These are phyloP conservation scores for Neurospora hispaniola DNA, from an alignment of 495 filamentous ascomycete genomes.

Conservation along the genomic window DNA sequence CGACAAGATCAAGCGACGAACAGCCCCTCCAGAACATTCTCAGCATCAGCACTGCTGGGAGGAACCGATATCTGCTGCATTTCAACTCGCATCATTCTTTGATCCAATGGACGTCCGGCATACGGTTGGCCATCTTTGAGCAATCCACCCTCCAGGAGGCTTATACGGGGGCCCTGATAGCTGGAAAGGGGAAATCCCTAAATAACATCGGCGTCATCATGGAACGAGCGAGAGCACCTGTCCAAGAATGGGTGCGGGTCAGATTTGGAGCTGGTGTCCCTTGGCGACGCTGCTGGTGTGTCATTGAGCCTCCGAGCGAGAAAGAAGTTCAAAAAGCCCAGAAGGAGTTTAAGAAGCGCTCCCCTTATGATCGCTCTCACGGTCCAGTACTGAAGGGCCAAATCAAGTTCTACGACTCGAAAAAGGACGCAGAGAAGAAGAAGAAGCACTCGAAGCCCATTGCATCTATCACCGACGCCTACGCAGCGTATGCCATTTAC, in stretches of 20 bases:
- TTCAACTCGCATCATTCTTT: conserved; percentile 92
- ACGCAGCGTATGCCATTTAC: conserved; percentile 89
- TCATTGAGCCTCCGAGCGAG: conserved; percentile 82
- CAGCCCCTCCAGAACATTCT: conserved; percentile 84
- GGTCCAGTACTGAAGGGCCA: conserved; percentile 62
- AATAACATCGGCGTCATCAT: conserved; percentile 84
- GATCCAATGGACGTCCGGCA: conserved; percentile 91
- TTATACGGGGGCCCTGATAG: conserved; percentile 92
- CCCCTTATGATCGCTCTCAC: conserved; percentile 63
- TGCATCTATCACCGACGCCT: conserved; percentile 82
- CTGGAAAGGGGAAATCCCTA: conserved; percentile 78
- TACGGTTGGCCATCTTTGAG: conserved; percentile 91
- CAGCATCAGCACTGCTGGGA: conserved; percentile 87
- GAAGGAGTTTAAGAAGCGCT: conserved; percentile 75
- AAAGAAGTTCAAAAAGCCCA: conserved; percentile 78
- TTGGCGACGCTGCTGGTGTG: conserved; percentile 94
- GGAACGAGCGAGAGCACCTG: conserved; percentile 60
- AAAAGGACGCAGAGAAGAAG: conserved; percentile 60
- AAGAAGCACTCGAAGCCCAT: conserved; percentile 79
- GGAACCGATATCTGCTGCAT: conserved; percentile 89
- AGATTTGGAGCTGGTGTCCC: conserved; percentile 93
- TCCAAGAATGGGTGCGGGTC: conserved; percentile 92
- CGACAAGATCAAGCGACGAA: conserved; percentile 63
- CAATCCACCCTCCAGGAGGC: conserved; percentile 88
- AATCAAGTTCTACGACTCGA: conserved; percentile 88